Evolutionary conservation across 1,284 basidiomycete species (phyloP).

Genomic region (Mycena citricolor): DNA sequence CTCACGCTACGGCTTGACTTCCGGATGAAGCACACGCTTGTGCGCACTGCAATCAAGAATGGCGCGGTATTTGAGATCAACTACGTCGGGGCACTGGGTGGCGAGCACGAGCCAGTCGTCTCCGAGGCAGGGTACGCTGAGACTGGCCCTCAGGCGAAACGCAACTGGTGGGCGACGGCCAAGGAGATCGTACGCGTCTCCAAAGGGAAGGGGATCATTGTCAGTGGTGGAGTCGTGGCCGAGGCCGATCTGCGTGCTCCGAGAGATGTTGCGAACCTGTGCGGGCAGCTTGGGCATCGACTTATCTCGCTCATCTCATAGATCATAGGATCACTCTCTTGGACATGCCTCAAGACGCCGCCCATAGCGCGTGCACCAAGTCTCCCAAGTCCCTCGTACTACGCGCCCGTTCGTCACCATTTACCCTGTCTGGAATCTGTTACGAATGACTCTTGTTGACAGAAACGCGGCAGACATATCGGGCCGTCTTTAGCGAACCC

Average conservation of each 20-base stretch:
- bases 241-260: slow-evolving; percentile 66
- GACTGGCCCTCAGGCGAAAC: slow-evolving; percentile 53
- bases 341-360: slow-evolving; percentile 63
- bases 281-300: slow-evolving; percentile 25
- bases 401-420: slow-evolving; percentile 63
- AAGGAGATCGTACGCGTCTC: slow-evolving; percentile 73
- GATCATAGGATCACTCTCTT: slow-evolving; percentile 57
- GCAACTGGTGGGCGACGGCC: slow-evolving; percentile 82
- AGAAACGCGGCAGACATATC: slow-evolving; percentile 57
- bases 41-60: slow-evolving; percentile 79
- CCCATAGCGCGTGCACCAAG: slow-evolving; percentile 60
- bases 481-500: slow-evolving; percentile 73
- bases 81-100: slow-evolving; percentile 72
- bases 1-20: slow-evolving; percentile 79
- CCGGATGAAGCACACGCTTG: slow-evolving; percentile 77
- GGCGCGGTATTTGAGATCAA: slow-evolving; percentile 83
- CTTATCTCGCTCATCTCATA: slow-evolving; percentile 3
- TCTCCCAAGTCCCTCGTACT: slow-evolving; percentile 65
- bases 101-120: slow-evolving; percentile 48
- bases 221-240: slow-evolving; percentile 61
- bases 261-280: slow-evolving; percentile 75
- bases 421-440: neutral
- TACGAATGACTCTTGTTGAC: neutral
- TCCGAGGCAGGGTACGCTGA: slow-evolving; percentile 50
- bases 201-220: slow-evolving; percentile 70